Conservation (phyloP, 768 basidiomycete species). For the Daedaleopsis nitida region DNA sequence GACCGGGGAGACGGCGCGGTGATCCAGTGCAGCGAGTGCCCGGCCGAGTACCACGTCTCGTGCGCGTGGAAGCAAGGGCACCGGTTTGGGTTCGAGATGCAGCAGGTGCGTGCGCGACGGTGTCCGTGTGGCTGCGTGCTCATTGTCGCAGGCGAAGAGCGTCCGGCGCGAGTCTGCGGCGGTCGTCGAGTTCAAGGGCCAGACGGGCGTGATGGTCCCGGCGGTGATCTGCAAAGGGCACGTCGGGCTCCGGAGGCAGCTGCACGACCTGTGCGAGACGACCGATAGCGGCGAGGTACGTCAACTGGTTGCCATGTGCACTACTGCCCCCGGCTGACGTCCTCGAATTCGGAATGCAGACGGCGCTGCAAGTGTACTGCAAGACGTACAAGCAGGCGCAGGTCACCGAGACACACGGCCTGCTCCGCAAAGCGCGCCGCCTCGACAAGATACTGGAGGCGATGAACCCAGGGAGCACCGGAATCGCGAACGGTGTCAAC, state of each 20-base stretch:
- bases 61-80: constrained; percentile 89
- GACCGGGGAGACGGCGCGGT: constrained; percentile 73
- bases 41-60: constrained; percentile 77
- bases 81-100: constrained; percentile 92
- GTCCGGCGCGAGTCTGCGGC: constrained; percentile 69
- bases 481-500: not conserved
- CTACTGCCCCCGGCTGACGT: not conserved
- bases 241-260: constrained; percentile 55
- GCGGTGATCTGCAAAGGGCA: constrained; percentile 82
- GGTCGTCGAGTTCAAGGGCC: constrained; percentile 74
- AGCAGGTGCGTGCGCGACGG: constrained; percentile 53
- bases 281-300: constrained; percentile 82
- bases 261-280: constrained; percentile 84
- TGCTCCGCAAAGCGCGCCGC: constrained; percentile 86
- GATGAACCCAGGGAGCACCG: not conserved
- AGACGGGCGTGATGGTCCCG: constrained; percentile 77
- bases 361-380: constrained; percentile 87
- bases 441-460: constrained; percentile 70
- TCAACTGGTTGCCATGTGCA: constrained; percentile 2
- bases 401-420: constrained; percentile 72
- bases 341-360: constrained; percentile 47
- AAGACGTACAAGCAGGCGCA: constrained; percentile 81
- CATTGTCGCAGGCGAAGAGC: constrained; percentile 63
- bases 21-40: constrained; percentile 82
- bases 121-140: not conserved